Conservation (phyloP, 2,329 filamentous ascomycete species). For the Tolypocladium guangdongense region DNA sequence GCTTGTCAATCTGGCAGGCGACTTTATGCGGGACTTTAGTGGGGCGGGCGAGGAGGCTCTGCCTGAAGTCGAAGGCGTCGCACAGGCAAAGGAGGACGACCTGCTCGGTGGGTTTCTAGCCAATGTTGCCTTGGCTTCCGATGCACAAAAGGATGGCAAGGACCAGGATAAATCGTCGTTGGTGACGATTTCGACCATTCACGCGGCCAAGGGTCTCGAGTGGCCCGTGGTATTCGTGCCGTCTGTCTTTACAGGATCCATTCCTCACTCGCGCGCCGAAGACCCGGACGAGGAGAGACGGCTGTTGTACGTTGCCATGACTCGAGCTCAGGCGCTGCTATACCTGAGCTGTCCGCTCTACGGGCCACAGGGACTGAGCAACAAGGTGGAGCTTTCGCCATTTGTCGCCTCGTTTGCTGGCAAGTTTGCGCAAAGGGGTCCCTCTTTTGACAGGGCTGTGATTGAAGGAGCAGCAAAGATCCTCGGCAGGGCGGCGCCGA, state of each 20-base stretch:
- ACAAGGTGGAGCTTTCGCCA: slow-evolving; percentile 55
- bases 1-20: slow-evolving; percentile 66
- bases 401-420: slow-evolving; percentile 50
- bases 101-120: slow-evolving; percentile 70
- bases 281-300: slow-evolving; percentile 80
- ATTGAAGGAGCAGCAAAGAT: slow-evolving; percentile 62
- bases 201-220: slow-evolving; percentile 89
- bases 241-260: slow-evolving; percentile 78
- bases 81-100: slow-evolving; percentile 55
- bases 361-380: slow-evolving; percentile 45
- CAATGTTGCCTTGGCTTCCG: slow-evolving; percentile 78
- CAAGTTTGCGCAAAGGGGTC: slow-evolving; percentile 49
- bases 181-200: slow-evolving; percentile 90
- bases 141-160: slow-evolving; percentile 55
- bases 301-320: slow-evolving; percentile 94
- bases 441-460: slow-evolving; percentile 52
- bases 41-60: slow-evolving; percentile 41
- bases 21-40: slow-evolving; percentile 45
- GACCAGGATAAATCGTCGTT: slow-evolving; percentile 46
- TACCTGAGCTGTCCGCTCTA: slow-evolving; percentile 74
- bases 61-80: slow-evolving; percentile 59
- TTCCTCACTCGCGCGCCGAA: slow-evolving; percentile 79
- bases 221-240: slow-evolving; percentile 95
- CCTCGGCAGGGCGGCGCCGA: slow-evolving; percentile 50
- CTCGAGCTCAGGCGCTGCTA: slow-evolving; percentile 72